Percentiles rank a stretch among this genome's conserved stretches.
Evolutionary conservation across 2,329 filamentous ascomycete genomes (phyloP).

Genomic region (Xylariaceae sp.): DNA sequence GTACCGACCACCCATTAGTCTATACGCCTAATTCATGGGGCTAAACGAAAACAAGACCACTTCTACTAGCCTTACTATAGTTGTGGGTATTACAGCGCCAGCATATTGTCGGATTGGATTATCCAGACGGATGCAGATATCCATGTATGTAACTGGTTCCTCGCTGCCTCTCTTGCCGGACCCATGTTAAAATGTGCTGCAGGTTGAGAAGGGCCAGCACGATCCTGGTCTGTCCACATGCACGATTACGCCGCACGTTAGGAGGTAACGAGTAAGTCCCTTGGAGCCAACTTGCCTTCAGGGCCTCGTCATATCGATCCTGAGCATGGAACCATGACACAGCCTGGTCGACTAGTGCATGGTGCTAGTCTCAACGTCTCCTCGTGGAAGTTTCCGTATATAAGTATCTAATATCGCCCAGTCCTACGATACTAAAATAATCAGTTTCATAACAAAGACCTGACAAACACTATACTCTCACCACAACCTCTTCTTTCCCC

Average conservation of each 20-base stretch:
- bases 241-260: background rate
- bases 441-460: too few species aligned
- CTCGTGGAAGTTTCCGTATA: background rate
- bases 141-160: too few species aligned
- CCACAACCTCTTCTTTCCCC: background rate
- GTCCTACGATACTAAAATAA: background rate
- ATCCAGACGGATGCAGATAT: too few species aligned
- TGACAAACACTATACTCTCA: background rate
- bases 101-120: too few species aligned
- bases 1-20: background rate
- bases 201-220: background rate
- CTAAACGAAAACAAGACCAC: background rate
- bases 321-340: slow-evolving; percentile 1
- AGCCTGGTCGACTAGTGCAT: background rate
- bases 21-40: background rate
- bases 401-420: slow-evolving; percentile 2
- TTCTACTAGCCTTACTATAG: background rate
- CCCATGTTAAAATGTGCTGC: background rate
- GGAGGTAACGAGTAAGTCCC: too few species aligned
- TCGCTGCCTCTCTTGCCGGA: background rate
- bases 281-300: too few species aligned
- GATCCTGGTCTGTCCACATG: background rate
- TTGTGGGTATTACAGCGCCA: too few species aligned
- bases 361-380: background rate
- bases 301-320: background rate